Evolutionary conservation across 2,329 filamentous ascomycete genomes (phyloP), one percentile per base, ranked within the genome.

Genomic region (Cryphonectria naterciae): DNA sequence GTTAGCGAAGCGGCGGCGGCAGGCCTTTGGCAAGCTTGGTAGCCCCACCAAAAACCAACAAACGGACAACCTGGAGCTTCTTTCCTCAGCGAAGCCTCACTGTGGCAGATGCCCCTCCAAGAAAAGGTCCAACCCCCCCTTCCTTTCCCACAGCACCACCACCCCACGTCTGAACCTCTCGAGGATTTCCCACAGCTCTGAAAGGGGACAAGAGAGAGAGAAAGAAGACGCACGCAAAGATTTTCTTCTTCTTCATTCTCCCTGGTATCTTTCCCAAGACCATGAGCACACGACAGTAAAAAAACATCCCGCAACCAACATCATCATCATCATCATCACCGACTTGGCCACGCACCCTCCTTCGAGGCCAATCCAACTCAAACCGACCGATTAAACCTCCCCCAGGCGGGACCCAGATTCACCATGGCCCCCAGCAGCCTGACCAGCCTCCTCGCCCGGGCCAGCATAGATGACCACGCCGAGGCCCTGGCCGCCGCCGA

Each of bases 391-490:
- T 19, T 7, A 19, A 49, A 10, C 37, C 37, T 11, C 22, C 46
- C 46, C 17, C 13, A 49, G 46, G 46, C 46, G 46, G 46, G 7
- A n/a, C 22, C 22, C 22, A 49, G 46, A 49, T 32, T 46, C 62
- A 63, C 52, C 46, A 75, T 75, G 75, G 74, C 74, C 74, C 76
- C 84, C 49, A 81, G 83, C 49, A 81, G 83, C 70, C 84, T 90
- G 76, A 83, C 84, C 77, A 83, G 85, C 74, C 81, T 89, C 72
- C 84, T 91, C 75, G 85, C 85, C 73, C 79, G 82, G 67, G 80
- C 88, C 65, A 84, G 85, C 65, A 89, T 91, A 76, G 81, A 88
- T 72, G 92, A 96, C 83, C 91, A 95, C 80, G 88, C 92, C 63
- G 91, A 95, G 80, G 83, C 93, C 67, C 88, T 96, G 71, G 85